A percentile compares a stretch with the other conserved stretches of the same genome.
phyloP scores from a whole-genome alignment of 495 filamentous ascomycete species.

The Aspergillus bridgeri region DNA sequence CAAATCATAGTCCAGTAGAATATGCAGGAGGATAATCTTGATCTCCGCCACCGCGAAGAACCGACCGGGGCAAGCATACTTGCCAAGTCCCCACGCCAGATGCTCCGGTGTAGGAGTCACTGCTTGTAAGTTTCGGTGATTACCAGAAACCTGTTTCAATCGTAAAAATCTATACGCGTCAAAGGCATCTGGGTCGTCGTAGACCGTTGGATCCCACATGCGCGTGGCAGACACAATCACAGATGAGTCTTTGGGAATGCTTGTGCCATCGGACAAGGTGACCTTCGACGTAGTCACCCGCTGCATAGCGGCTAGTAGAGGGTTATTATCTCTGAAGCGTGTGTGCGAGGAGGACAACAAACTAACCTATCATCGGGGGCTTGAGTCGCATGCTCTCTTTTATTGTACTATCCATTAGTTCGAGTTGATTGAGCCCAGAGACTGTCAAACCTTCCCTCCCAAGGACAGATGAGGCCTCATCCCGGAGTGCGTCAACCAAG shows the following conservation, averaged over 20 bases:
- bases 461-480: slow-evolving; percentile 39
- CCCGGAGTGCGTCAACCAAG: slow-evolving; percentile 30
- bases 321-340: too few relatives aligned
- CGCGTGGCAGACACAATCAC: neutral
- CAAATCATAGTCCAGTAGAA: slow-evolving; percentile 17
- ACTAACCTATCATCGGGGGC: slow-evolving; percentile 30
- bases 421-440: slow-evolving; percentile 35
- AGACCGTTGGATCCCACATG: neutral
- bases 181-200: neutral
- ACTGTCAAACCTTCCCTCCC: slow-evolving; percentile 35
- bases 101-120: slow-evolving; percentile 25
- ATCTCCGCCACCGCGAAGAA: slow-evolving; percentile 37
- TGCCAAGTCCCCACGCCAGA: slow-evolving; percentile 34
- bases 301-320: slow-evolving; percentile 1
- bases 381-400: slow-evolving; percentile 40
- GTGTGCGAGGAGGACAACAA: too few relatives aligned
- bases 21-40: slow-evolving; percentile 25
- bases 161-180: neutral
- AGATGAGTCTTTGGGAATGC: neutral
- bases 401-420: slow-evolving; percentile 45
- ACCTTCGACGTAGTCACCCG: neutral
- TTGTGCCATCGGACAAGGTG: neutral
- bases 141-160: neutral
- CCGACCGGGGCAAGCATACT: slow-evolving; percentile 43
- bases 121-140: slow-evolving; percentile 14